Evolutionary conservation across 2,329 filamentous ascomycete species (phyloP), one percentile per base, ranked within the genome.

Genomic region (Neofusicoccum ribis): DNA sequence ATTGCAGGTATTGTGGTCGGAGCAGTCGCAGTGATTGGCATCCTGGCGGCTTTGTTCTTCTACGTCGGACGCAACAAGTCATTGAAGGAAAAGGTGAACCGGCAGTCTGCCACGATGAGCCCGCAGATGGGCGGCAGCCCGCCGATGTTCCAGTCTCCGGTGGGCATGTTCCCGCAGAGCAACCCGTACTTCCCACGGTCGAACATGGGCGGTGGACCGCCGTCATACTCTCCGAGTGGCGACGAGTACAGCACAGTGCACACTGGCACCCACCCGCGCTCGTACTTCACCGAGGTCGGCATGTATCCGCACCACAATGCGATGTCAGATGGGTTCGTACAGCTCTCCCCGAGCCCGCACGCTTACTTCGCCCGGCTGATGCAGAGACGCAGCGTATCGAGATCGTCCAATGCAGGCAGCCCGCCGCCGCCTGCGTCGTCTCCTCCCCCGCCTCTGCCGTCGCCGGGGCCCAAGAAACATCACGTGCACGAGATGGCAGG

Each of bases 1-100:
- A 82, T 82, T 41, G 78, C 74, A 0, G 80, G 80, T 5, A 81
- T 91, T 76, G 91, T 86, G 78, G 81, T 88, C 49, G 88, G 88
- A 47, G 88, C 84, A 0, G 79, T 88, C 3, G 77, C 89, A 23
- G 74, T 91, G 50, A 81, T 93, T 4, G 79, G 88, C 6, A 81
- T 83, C 49, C 76, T 88, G 60, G 89, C 85, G 2, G 77, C 88
- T 0, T 79, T 89, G 4, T 82, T 89, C 70, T 93, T 89, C 87
- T 81, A 84, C 43, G 89, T 89, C 81, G 87, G 83, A 3, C 79
- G 80, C 23, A 72, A 59, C 63, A 64, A 59, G 36, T 58, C 51
- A 12, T 31, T 64, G 50, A 64, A 64, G 23, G 51, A 64, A n/a
- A 49, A 44, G 8, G 44, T 59, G 34, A 17, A 41, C 14, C 34